Evolutionary conservation across 495 filamentous ascomycete species (phyloP), one percentile per base, ranked within the genome.

Genomic region (Podospora bellae-mahoneyi): DNA sequence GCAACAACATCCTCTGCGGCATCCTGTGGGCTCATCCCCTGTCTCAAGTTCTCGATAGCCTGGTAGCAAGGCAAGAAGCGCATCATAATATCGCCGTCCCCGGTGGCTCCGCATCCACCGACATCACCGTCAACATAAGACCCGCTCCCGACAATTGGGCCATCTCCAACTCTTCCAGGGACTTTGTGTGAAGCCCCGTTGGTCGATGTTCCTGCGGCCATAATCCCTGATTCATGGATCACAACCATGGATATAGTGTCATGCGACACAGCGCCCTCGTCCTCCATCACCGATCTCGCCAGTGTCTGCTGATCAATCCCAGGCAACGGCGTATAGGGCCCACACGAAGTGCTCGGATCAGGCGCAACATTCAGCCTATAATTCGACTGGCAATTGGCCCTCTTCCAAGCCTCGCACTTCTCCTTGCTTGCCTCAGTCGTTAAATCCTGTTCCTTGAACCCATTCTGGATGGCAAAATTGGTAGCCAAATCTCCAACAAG

Each of bases 31-130:
- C 60, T 69, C 79, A 82, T 78, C 1, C 82, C 81, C n/a, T 32
- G 68, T 32, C 82, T 74, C 66, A 84, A 32, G 69, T 74, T 83
- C 71, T 84, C 82, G 0, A 84, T 79, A 0, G 81, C 82, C 67
- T 83, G 81, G 68, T 83, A 84, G 68, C 81, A 83, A 32, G 82
- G 82, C 32, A 83, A 63, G 62, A 83, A 81, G 34, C 82, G 79
- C 82, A 84, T 82, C 82, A 84, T 84, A 48, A 84, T 66, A 67
- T 84, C 82, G 0, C 82, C 82, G 64, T 84, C 81, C 4, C 82
- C 82, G 1, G 81, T 84, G 6, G 82, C 82, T 13, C 81, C 82
- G 63, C 82, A 84, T 4, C 79, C 82, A 34, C 82, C 82, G 0
- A 81, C 82, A 4, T 82, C 79, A 0, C 81, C 78, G 65, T 84